phyloP scores from a whole-genome alignment of 192 early-diverging fungal genomes.

The Podila minutissima region DNA sequence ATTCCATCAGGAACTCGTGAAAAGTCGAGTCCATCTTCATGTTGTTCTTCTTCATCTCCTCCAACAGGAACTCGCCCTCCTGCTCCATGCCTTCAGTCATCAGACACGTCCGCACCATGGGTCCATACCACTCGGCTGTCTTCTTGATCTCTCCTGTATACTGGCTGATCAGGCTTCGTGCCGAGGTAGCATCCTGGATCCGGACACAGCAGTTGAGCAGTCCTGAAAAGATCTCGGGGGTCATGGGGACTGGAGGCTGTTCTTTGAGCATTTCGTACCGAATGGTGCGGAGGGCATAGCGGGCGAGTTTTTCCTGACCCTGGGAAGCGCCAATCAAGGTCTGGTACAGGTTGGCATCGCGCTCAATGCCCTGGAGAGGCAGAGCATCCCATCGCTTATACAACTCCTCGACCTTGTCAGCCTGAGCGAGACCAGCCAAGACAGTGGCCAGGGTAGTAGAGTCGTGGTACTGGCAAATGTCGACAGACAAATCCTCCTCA shows the following conservation, averaged over 20 bases:
- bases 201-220: slow-evolving; percentile 45
- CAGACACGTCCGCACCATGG: slow-evolving; percentile 42
- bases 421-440: slow-evolving; percentile 34
- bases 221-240: slow-evolving; percentile 35
- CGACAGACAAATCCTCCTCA: not conserved
- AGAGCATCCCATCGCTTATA: slow-evolving; percentile 34
- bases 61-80: slow-evolving; percentile 29
- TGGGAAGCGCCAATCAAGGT: slow-evolving; percentile 38
- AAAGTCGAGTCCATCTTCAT: slow-evolving; percentile 22
- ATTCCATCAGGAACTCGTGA: slow-evolving; percentile 47
- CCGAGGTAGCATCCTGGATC: slow-evolving; percentile 22
- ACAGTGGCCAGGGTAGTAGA: slow-evolving; percentile 21
- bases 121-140: slow-evolving; percentile 39
- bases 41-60: slow-evolving; percentile 24
- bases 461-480: slow-evolving; percentile 16
- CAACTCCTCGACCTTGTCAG: slow-evolving; percentile 28
- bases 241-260: slow-evolving; percentile 21
- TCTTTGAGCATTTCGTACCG: slow-evolving; percentile 33
- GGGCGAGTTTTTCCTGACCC: slow-evolving; percentile 30
- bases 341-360: slow-evolving; percentile 39
- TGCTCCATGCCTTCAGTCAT: slow-evolving; percentile 35
- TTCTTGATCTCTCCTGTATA: slow-evolving; percentile 38
- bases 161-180: slow-evolving; percentile 27
- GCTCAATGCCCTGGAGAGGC: slow-evolving; percentile 25
- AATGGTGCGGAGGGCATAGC: slow-evolving; percentile 10